phyloP scores from a whole-genome alignment of 2,329 filamentous ascomycete species.

The Colletotrichum sp. region DNA sequence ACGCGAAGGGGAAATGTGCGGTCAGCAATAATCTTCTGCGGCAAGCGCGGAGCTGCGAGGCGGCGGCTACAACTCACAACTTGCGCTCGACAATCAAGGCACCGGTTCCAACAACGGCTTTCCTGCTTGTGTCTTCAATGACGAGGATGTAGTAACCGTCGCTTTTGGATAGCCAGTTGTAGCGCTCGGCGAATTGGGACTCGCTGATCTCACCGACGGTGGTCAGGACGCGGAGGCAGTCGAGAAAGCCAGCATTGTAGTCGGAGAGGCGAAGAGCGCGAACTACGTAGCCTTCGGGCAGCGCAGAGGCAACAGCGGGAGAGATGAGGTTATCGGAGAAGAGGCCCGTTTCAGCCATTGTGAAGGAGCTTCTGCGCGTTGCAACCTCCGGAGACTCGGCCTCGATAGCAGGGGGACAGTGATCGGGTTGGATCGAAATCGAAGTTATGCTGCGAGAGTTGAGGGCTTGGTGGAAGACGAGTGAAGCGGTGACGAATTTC shows the following conservation, averaged over 20 bases:
- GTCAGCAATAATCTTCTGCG: conserved; percentile 22
- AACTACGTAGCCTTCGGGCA: conserved; percentile 83
- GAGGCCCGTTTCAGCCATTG: conserved; percentile 60
- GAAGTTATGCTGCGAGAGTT: background rate
- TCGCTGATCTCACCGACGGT: conserved; percentile 87
- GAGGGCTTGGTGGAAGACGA: background rate
- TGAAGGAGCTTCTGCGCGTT: background rate
- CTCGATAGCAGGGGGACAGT: background rate
- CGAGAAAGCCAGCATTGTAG: conserved; percentile 83
- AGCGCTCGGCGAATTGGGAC: conserved; percentile 78
- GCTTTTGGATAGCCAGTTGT: conserved; percentile 78
- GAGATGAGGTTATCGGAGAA: conserved; percentile 83
- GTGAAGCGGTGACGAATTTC: conserved; percentile 3
- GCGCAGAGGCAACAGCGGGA: conserved; percentile 70
- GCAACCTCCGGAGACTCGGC: background rate
- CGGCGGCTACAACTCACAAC: conserved; percentile 65
- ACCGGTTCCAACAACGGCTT: conserved; percentile 85
- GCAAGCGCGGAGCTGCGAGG: background rate
- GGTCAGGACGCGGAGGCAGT: conserved; percentile 89
- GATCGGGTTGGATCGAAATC: background rate
- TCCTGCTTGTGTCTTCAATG: conserved; percentile 72
- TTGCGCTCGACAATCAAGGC: conserved; percentile 92
- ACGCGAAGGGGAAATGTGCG: conserved; percentile 7
- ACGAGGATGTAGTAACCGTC: conserved; percentile 87
- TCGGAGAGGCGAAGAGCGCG: conserved; percentile 82